Percentiles rank a stretch among this genome's conserved stretches.
Conservation (phyloP, 345 rosid species). For the Brassica carinata region DNA sequence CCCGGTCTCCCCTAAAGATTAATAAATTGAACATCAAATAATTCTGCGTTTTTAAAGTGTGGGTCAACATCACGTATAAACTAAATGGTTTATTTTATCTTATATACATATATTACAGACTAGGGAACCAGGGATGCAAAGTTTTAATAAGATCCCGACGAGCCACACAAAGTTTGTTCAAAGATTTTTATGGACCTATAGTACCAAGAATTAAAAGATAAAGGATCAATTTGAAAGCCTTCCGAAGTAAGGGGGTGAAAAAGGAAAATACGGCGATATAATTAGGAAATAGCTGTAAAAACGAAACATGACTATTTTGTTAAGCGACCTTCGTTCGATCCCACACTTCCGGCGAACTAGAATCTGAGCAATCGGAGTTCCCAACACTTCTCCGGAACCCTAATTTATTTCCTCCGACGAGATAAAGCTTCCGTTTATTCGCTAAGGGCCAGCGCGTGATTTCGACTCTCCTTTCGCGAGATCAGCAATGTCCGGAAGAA, state of each 20-base stretch:
- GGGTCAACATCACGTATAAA: too few species aligned
- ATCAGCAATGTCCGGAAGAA: constrained; percentile 53
- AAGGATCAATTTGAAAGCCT: background rate
- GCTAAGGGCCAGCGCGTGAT: constrained; percentile 22
- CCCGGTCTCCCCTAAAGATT: too few species aligned
- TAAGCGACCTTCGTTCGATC: background rate
- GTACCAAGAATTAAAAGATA: background rate
- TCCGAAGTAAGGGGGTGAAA: background rate
- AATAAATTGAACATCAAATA: too few species aligned
- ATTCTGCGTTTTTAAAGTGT: too few species aligned
- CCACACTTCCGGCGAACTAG: background rate
- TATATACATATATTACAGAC: too few species aligned
- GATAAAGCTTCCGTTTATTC: background rate
- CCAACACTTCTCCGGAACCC: constrained; percentile 11
- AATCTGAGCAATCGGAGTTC: constrained; percentile 3
- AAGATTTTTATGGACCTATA: constrained; percentile 11
- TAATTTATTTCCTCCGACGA: constrained; percentile 1
- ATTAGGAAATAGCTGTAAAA: too few species aligned
- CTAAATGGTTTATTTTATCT: too few species aligned
- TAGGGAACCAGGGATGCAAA: too few species aligned
- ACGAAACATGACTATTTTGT: background rate
- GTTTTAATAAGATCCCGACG: constrained; percentile 11
- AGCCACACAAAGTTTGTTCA: constrained; percentile 23
- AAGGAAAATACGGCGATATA: background rate
- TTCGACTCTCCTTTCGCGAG: background rate